Percentiles rank a stretch among this genome's conserved stretches.
Evolutionary conservation across 2,329 filamentous ascomycete genomes (phyloP).

Genomic region (Alternaria conjuncta): DNA sequence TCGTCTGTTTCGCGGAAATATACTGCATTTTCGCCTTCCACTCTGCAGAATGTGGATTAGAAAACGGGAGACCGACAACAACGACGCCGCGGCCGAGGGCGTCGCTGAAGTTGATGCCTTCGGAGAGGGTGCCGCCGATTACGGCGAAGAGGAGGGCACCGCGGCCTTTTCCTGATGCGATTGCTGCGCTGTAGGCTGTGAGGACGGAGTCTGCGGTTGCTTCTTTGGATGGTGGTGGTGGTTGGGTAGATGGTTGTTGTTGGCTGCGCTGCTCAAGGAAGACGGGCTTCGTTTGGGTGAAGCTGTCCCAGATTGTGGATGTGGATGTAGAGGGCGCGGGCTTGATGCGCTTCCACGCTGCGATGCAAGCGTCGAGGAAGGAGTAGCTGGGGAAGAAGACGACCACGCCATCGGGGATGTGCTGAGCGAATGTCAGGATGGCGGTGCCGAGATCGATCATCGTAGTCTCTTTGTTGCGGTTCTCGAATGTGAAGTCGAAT

Average conservation of each 20-base stretch:
- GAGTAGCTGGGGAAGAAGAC: slow-evolving; percentile 96
- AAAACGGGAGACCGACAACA: slow-evolving; percentile 91
- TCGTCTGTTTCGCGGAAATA: slow-evolving; percentile 68
- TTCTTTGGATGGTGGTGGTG: slow-evolving; percentile 60
- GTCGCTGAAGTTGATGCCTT: slow-evolving; percentile 98
- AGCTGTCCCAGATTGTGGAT: slow-evolving; percentile 59
- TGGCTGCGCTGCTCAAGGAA: slow-evolving; percentile 47
- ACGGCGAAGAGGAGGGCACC: slow-evolving; percentile 88
- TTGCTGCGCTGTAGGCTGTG: slow-evolving; percentile 72
- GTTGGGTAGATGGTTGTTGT: slow-evolving; percentile 63
- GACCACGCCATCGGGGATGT: slow-evolving; percentile 87
- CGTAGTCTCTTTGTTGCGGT: slow-evolving; percentile 71
- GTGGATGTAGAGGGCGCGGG: slow-evolving; percentile 5
- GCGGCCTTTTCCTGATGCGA: slow-evolving; percentile 57
- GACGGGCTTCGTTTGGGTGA: slow-evolving; percentile 64
- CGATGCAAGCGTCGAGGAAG: slow-evolving; percentile 76
- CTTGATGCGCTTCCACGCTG: slow-evolving; percentile 49
- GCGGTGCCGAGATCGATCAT: slow-evolving; percentile 76
- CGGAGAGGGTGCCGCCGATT: slow-evolving; percentile 91
- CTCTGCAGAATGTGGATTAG: slow-evolving; percentile 85
- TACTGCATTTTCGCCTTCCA: slow-evolving; percentile 94
- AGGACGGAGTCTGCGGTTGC: slow-evolving; percentile 71
- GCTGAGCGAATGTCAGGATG: slow-evolving; percentile 72
- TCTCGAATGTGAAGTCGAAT: slow-evolving; percentile 89
- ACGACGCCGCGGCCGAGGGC: slow-evolving; percentile 85